A percentile compares a stretch with the other conserved stretches of the same genome.
These are phyloP conservation scores for Polyporus tsugae DNA, from an alignment of 1,284 basidiomycete species.

Conservation along the genomic window DNA sequence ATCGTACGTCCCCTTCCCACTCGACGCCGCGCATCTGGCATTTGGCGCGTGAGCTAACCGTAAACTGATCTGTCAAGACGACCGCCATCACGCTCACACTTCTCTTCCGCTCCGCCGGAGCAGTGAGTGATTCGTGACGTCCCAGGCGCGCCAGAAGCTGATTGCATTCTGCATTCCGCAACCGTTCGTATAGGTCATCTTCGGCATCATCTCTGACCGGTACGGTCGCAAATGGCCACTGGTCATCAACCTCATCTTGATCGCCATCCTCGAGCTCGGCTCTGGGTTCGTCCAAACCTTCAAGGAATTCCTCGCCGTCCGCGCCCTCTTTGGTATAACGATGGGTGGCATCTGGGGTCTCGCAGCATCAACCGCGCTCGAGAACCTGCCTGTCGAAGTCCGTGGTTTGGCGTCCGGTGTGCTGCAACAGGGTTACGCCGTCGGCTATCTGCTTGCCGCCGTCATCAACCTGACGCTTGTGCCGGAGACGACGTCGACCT, in stretches of 20 bases:
- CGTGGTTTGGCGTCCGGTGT: constrained; percentile 90
- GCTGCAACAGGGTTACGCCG: constrained; percentile 75
- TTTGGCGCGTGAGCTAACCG: not conserved
- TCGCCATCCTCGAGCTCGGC: constrained; percentile 82
- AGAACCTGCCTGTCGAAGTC: constrained; percentile 88
- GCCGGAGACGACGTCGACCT: constrained; percentile 54
- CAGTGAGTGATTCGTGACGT: constrained; percentile 53
- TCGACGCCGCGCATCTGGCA: constrained; percentile 10
- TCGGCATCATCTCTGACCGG: constrained; percentile 83
- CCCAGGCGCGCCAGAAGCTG: not conserved
- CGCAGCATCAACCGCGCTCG: constrained; percentile 80
- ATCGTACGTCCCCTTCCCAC: constrained; percentile 55
- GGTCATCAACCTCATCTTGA: constrained; percentile 77
- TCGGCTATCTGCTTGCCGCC: constrained; percentile 56
- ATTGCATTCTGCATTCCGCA: not conserved
- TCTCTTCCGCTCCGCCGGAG: constrained; percentile 89
- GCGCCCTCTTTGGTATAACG: constrained; percentile 84
- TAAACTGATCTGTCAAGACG: constrained; percentile 53
- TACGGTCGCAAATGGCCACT: constrained; percentile 96
- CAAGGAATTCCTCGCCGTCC: constrained; percentile 72
- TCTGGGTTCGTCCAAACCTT: constrained; percentile 79
- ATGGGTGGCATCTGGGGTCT: constrained; percentile 93
- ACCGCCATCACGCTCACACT: constrained; percentile 92
- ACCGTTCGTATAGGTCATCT: constrained; percentile 60
- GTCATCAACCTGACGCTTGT: constrained; percentile 84